These are phyloP conservation scores for Hibiscus mutabilis DNA, from an alignment of 345 rosid species.

Conservation along the genomic window DNA sequence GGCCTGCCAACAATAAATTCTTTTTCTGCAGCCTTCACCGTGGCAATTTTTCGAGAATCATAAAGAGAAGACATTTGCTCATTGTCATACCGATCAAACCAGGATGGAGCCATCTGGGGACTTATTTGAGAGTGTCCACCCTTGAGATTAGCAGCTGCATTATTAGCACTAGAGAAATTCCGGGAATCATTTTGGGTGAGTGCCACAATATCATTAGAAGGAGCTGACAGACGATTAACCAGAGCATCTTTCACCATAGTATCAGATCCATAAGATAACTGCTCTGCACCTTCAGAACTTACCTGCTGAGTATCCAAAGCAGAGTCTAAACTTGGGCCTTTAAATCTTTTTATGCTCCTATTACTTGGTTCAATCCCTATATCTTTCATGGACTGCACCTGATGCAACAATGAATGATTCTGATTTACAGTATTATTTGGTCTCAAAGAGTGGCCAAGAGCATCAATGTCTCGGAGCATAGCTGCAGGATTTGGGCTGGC, in stretches of 20 bases:
- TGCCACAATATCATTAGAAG: conserved; percentile 26
- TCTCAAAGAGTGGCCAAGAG: conserved; percentile 48
- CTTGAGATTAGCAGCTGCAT: conserved; percentile 27
- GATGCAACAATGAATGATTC: conserved; percentile 41
- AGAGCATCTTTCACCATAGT: conserved; percentile 30
- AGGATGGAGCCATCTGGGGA: conserved; percentile 74
- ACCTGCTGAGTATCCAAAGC: conserved; percentile 36
- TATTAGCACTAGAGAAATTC: conserved; percentile 28
- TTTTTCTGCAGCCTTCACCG: conserved; percentile 38
- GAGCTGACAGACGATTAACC: conserved; percentile 14
- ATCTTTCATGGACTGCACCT: conserved; percentile 48
- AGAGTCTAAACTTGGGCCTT: conserved; percentile 28
- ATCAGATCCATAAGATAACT: conserved; percentile 25
- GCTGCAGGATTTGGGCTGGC: conserved; percentile 24
- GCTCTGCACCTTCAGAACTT: conserved; percentile 30
- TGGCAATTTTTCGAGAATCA: conserved; percentile 35
- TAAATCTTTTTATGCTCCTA: conserved; percentile 44
- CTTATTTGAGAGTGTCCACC: conserved; percentile 51
- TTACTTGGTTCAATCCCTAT: conserved; percentile 36
- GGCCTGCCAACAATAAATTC: conserved; percentile 34
- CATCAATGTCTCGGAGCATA: conserved; percentile 45
- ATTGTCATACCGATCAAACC: conserved; percentile 72
- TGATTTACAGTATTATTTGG: conserved; percentile 33
- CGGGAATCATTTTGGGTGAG: conserved; percentile 18
- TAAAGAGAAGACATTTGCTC: conserved; percentile 43